Evolutionary conservation across 768 basidiomycete genomes (phyloP), one percentile per base, ranked within the genome.

Genomic region (Lentinula raphanica): DNA sequence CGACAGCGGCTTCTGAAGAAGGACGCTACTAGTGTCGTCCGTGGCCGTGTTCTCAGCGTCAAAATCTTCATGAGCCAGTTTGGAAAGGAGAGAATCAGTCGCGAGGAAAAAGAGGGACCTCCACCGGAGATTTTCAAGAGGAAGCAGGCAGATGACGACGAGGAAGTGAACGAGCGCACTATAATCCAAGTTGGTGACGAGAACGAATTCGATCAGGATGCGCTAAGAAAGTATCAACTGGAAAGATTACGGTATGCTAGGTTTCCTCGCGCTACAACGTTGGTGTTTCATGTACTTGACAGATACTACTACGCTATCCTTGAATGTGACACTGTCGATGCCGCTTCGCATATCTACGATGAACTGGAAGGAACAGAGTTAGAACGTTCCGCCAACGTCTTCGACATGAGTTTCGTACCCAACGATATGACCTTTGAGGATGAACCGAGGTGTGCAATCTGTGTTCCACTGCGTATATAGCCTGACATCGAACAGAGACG

Each of bases 241-340:
- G 94, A 98, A 69, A 81, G 96, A 40, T 73, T 98, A 64, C 79
- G 94, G 94, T 95, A 68, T 59, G 85, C 76, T 23, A 9, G 5
- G 48, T 35, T 28, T 36, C 5, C 40, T 42, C 36, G n/a, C 39
- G 57, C 39, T 19, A 3, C 19, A 13, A n/a, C 9, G 19, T 17
- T 17, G 8, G 23, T 38, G 31, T 39, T n/a, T 42, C 11, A 50
- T 35, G 21, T 31, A 15, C 55, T 58, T 23, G 19, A 36, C 39
- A 97, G 94, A 58, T 99, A 98, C 69, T 96, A 92, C 68, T 99
- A 98, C 72, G 96, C 96, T 13, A 81, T 99, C 55, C 86, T 93
- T 2, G 90, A 91, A 53, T 98, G 93, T 72, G 90, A 95, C 65
- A 79, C 87, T 1, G 76, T 82, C 9, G 79, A 85, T 32, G 80